phyloP scores from a whole-genome alignment of 169 alveolate species.

The Haemoproteus tartakovskyi region DNA sequence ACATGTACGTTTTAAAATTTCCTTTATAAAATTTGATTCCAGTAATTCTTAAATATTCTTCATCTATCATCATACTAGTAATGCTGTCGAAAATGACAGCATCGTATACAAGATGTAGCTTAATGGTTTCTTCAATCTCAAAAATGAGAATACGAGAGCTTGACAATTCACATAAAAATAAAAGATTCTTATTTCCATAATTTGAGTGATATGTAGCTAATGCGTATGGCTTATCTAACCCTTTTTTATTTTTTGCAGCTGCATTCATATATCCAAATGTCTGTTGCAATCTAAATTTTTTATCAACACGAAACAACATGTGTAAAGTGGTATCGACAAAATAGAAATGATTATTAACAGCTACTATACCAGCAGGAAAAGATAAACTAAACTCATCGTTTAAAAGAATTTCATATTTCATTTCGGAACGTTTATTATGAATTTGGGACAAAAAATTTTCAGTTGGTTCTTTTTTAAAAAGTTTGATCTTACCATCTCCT shows the following conservation, averaged over 20 bases:
- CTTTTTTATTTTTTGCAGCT: constrained; percentile 23
- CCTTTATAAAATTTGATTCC: constrained; percentile 24
- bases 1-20: constrained; percentile 18
- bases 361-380: too few species aligned
- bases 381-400: constrained; percentile 1
- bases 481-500: too few species aligned
- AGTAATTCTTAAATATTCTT: constrained; percentile 24
- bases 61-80: constrained; percentile 10
- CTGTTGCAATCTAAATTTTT: too few species aligned
- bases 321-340: constrained; percentile 44
- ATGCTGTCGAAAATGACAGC: constrained; percentile 3
- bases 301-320: constrained; percentile 14
- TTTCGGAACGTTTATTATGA: too few species aligned
- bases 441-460: too few species aligned
- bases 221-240: constrained; percentile 46
- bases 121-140: constrained; percentile 12
- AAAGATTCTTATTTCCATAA: constrained; percentile 14
- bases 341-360: too few species aligned
- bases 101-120: constrained; percentile 19
- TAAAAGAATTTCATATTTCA: too few species aligned
- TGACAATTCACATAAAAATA: constrained; percentile 58
- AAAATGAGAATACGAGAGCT: constrained; percentile 41
- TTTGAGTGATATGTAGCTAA: constrained; percentile 9
- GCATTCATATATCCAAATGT: constrained; percentile 43
- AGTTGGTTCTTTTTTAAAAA: too few species aligned